Evolutionary conservation across 345 rosid genomes (phyloP).

Genomic region (Melaleuca alternifolia): DNA sequence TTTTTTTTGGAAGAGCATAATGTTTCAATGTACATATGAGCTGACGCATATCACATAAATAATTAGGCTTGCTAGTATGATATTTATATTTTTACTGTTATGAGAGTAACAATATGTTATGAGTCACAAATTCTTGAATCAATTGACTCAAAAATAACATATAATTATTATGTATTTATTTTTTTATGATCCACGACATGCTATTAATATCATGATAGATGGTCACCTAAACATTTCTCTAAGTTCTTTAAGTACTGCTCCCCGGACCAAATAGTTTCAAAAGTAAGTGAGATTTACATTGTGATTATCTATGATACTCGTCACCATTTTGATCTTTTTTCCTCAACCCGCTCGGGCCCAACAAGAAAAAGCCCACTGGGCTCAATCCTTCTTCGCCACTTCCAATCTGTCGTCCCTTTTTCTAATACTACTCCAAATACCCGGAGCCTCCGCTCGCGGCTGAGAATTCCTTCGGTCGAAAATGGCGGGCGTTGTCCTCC

Average conservation of each 20-base stretch:
- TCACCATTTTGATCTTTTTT: not conserved
- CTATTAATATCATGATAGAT: too few relatives aligned
- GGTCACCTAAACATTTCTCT: too few relatives aligned
- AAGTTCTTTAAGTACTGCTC: accelerated
- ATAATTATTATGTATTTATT: too few relatives aligned
- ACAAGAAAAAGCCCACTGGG: not conserved
- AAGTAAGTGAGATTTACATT: not conserved
- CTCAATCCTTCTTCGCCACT: not conserved
- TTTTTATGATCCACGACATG: too few relatives aligned
- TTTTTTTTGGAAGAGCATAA: not conserved
- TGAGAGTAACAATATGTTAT: too few relatives aligned
- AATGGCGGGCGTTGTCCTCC: slow-evolving; percentile 19
- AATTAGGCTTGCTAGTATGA: too few relatives aligned
- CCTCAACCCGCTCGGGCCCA: not conserved
- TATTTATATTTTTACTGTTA: too few relatives aligned
- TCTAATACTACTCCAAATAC: accelerated
- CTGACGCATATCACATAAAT: not conserved
- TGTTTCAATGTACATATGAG: accelerated
- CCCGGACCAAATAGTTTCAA: not conserved
- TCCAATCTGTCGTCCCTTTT: not conserved
- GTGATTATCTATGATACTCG: too few relatives aligned
- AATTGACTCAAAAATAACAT: too few relatives aligned
- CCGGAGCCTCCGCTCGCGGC: not conserved
- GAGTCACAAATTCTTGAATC: too few relatives aligned
- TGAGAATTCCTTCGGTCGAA: not conserved